Percentiles rank a stretch among this genome's conserved stretches.
Evolutionary conservation across 192 early-diverging fungal species (phyloP).

Genomic region (Chytriomyces sp.): DNA sequence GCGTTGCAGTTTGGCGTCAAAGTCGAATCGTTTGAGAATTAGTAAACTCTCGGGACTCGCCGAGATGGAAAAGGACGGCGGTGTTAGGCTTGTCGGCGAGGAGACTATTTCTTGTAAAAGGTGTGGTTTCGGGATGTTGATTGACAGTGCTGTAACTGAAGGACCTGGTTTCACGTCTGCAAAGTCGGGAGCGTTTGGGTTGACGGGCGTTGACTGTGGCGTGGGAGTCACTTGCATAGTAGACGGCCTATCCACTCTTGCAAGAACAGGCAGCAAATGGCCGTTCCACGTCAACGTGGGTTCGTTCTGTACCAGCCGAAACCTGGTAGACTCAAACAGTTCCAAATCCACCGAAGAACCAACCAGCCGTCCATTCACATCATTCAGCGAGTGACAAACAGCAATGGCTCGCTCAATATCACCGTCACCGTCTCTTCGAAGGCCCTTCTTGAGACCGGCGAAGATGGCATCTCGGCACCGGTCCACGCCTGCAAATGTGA

Average conservation of each 20-base stretch:
- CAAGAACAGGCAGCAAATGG: slow-evolving; percentile 31
- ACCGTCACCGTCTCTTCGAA: slow-evolving; percentile 24
- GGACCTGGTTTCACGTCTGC: not conserved
- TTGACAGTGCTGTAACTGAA: not conserved
- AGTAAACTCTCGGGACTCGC: slow-evolving; percentile 17
- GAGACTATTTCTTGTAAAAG: slow-evolving; percentile 1
- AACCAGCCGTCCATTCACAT: slow-evolving; percentile 59
- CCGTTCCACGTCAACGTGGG: slow-evolving; percentile 22
- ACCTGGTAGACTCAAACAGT: slow-evolving; percentile 72
- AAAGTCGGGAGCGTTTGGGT: slow-evolving; percentile 1
- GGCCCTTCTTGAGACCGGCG: not conserved
- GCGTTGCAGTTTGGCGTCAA: slow-evolving; percentile 52
- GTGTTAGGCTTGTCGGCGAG: slow-evolving; percentile 11
- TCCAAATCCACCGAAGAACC: slow-evolving; percentile 82
- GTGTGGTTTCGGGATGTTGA: slow-evolving; percentile 5
- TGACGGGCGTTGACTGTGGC: not conserved
- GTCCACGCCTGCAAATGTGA: slow-evolving; percentile 27
- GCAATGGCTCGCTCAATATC: slow-evolving; percentile 47
- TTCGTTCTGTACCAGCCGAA: slow-evolving; percentile 41
- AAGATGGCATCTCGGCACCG: not conserved
- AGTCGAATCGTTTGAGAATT: slow-evolving; percentile 70
- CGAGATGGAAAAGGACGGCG: not conserved
- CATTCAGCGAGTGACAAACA: slow-evolving; percentile 71
- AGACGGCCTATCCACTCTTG: slow-evolving; percentile 1
- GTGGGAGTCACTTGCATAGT: not conserved